Base-by-base conservation (phyloP, 257 asterid genomes). In the Solanum lignicaule region DNA sequence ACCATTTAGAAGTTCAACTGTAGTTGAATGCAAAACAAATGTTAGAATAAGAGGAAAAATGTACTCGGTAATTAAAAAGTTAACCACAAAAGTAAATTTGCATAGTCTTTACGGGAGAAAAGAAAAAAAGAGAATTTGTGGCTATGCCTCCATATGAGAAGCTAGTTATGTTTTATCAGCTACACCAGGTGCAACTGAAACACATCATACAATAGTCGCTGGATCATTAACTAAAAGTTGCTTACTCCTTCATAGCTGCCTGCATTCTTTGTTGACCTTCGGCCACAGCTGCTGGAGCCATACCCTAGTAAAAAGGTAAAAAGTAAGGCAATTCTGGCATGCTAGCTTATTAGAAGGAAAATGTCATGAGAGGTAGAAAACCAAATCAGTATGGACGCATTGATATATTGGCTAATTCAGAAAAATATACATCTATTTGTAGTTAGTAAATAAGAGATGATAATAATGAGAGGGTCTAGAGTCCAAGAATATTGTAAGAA, bases 251-350 rank as follows among this genome's bases (percentile, higher is more conserved):
- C 90, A 95, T 93, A 86, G 94, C 89, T 83, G 87, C 85, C 86
- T 93, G 85, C 96, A 94, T 93, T 90, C 84, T 83, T 38, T 91
- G 88, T 93, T 92, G 98, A 87, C 99, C 98, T 86, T 97, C 98
- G 88, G 95, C 88, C 87, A 93, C 98, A 86, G 98, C 98, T 72
- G 60, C 27, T 81, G 98, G 98, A 88, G 88, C 88, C 96, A 93
- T 93, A 87, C 92, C 98, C 99, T 97, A 94, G 86, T 43, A 72
- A 76, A 88, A 89, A 91, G 84, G 87, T 58, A 36, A 89, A 85
- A 21, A 41, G 68, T 16, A 25, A 81, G 85, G 68, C 9, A 29
- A 78, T 25, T 29, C 39, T 27, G 3, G 68, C 66, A 81, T 4
- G 31, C 39, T 81, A 46, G 39, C 27, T n/a, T 43, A 43, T 43